Conservation (phyloP, 2,329 filamentous ascomycete genomes). For the Arthroderma sp. region DNA sequence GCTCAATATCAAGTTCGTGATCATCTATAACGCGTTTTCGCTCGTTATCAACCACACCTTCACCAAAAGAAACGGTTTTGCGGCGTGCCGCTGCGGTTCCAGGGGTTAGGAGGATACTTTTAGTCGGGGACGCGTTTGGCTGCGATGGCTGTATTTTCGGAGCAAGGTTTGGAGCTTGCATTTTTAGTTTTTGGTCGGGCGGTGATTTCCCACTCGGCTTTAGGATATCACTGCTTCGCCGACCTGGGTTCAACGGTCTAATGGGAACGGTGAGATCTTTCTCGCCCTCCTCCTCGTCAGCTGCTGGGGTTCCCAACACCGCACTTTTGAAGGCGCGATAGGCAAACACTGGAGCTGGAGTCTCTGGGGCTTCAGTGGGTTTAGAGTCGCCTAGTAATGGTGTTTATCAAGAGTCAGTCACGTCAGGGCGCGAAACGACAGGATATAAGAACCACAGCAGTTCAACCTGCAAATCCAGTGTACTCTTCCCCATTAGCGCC, state of each 20-base stretch:
- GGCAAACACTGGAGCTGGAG: conserved; percentile 53
- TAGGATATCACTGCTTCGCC: conserved; percentile 12
- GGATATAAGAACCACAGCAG: conserved; percentile 6
- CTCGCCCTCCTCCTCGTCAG: conserved; percentile 35
- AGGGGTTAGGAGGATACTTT: conserved; percentile 52
- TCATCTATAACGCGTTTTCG: conserved; percentile 32
- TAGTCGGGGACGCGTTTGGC: conserved; percentile 38
- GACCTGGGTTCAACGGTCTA: conserved; percentile 8
- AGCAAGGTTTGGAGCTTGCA: conserved; percentile 2
- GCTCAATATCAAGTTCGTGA: conserved; percentile 31
- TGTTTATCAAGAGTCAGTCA: conserved; percentile 5
- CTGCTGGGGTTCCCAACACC: conserved; percentile 42
- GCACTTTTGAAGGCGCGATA: conserved; percentile 50
- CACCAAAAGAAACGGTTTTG: conserved; percentile 50
- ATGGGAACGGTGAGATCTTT: conserved; percentile 13
- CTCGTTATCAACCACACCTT: conserved; percentile 44
- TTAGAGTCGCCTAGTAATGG: conserved; percentile 6
- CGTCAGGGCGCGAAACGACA: background rate
- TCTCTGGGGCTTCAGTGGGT: conserved; percentile 45
- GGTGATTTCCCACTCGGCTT: conserved; percentile 9
- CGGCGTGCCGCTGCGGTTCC: conserved; percentile 43
- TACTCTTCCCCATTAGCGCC: conserved; percentile 16
- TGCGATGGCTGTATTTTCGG: conserved; percentile 13
- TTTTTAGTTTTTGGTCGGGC: background rate
- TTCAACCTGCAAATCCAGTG: conserved; percentile 18